phyloP scores from a whole-genome alignment of 257 asterid species.

The Echium plantagineum region DNA sequence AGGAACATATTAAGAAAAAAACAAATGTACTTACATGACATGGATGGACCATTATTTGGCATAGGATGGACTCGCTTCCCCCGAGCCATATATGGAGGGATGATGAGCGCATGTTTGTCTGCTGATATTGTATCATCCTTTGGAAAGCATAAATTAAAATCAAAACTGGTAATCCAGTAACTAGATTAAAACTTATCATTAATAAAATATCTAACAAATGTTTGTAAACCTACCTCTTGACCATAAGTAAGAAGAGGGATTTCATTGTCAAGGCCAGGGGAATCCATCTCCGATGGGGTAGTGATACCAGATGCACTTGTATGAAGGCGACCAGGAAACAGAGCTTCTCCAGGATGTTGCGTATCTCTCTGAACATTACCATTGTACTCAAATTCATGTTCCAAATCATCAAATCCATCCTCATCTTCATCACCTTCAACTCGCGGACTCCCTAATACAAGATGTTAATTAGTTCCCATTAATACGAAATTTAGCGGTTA shows the following conservation, averaged over 20 bases:
- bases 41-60: conserved; percentile 66
- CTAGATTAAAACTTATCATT: no score
- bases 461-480: conserved; percentile 6
- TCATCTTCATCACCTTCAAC: conserved; percentile 98
- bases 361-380: conserved; percentile 27
- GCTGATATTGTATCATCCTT: conserved; percentile 95
- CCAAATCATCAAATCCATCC: conserved; percentile 91
- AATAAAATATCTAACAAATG: conserved; percentile 9
- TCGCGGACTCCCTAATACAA: conserved; percentile 64
- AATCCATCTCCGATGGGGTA: conserved; percentile 53
- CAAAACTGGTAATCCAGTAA: conserved; percentile 4
- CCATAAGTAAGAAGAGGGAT: conserved; percentile 94
- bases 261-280: conserved; percentile 51
- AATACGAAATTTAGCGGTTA: neutral
- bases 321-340: conserved; percentile 36
- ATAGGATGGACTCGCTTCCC: conserved; percentile 75
- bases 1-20: neutral
- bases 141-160: conserved; percentile 12
- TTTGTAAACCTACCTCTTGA: conserved; percentile 59
- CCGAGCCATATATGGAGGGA: conserved; percentile 67
- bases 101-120: conserved; percentile 83
- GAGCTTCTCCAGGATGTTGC: conserved; percentile 43
- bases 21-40: conserved; percentile 41
- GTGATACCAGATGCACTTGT: conserved; percentile 42
- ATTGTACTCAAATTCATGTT: conserved; percentile 64